A percentile compares a stretch with the other conserved stretches of the same genome.
Conservation (phyloP, 371 early-diverging fungal species). For the Nematocida sp. region DNA sequence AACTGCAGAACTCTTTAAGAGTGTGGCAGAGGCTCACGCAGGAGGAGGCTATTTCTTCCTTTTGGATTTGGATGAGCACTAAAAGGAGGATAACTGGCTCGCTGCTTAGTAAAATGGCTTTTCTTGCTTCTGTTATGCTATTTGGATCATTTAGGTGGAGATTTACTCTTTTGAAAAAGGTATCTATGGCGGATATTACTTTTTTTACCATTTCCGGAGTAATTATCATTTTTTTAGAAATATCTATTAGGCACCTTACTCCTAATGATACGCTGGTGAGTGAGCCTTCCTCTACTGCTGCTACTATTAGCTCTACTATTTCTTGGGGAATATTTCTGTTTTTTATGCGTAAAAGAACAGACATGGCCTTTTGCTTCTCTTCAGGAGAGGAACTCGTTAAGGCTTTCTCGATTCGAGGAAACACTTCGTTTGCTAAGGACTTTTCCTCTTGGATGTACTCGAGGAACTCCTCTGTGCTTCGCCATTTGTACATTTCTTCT, state of each 20-base stretch:
- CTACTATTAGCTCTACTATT: conserved; percentile 25
- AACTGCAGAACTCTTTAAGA: conserved; percentile 18
- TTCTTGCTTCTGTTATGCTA: conserved; percentile 17
- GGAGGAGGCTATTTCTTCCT: conserved; percentile 14
- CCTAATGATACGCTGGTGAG: conserved; percentile 41
- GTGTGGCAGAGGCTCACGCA: not conserved
- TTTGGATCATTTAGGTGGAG: not conserved
- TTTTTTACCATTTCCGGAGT: not conserved
- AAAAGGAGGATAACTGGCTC: conserved; percentile 46
- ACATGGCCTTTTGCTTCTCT: conserved; percentile 25
- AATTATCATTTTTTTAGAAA: conserved; percentile 22
- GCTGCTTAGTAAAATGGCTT: conserved; percentile 38
- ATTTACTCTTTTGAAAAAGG: conserved; percentile 7
- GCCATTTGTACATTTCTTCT: conserved; percentile 33
- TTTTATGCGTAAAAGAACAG: conserved; percentile 17
- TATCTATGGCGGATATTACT: not conserved
- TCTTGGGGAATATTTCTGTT: not conserved
- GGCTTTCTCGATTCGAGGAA: conserved; percentile 21
- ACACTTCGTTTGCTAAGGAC: conserved; percentile 1
- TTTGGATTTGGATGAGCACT: conserved; percentile 21
- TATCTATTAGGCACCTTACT: conserved; percentile 41
- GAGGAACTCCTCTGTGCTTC: conserved; percentile 44
- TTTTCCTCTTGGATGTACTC: conserved; percentile 31
- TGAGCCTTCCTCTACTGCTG: conserved; percentile 11
- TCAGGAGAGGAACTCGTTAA: conserved; percentile 8